Evolutionary conservation across 2,329 filamentous ascomycete species (phyloP), one percentile per base, ranked within the genome.

Genomic region (Ophiognomonia clavigignenti-juglandacearum): DNA sequence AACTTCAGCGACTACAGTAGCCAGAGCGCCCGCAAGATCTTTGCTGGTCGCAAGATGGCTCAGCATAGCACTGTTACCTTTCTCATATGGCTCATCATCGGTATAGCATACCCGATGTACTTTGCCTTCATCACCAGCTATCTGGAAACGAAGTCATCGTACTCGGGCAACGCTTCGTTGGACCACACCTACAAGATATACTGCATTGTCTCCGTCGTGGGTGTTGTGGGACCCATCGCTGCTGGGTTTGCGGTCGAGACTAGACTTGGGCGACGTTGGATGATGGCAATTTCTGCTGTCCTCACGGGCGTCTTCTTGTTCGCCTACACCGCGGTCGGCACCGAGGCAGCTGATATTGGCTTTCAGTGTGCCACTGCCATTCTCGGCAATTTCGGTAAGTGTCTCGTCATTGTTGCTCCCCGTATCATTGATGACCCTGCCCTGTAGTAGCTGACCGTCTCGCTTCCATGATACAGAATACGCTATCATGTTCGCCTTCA

Each of bases 91-190:
- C 51, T 71, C 4, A 71, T 66, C 0, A 68, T 72, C 24, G 70
- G 69, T n/a, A 64, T 73, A 19, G 69, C 66, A 2, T 73, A 73
- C 52, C 70, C 70, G 4, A 60, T 74, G 0, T 73, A 70, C 55
- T 71, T 71, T 54, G 67, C 65, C 37, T 73, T 73, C 45, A 66
- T 73, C 40, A 68, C 70, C 1, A 70, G 67, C 0, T 74, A 73
- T 46, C 62, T 73, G 6, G 63, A 64, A 16, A 68, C 61, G 7
- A 64, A 67, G 43, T 64, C 61, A 40, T 58, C 58, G 3, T 56
- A 64, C 51, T 53, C 54, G 18, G 50, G 48, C 20, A 47, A 59
- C 39, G 51, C 45, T 9, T 59, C 56, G 2, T 54, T 64, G 14
- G 47, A 56, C 44, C 56, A 63, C 43, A 66, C 63, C 8, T 65